A percentile compares a stretch with the other conserved stretches of the same genome.
Conservation (phyloP, 176 grass and related monocot species). For the Thalia dealbata region DNA sequence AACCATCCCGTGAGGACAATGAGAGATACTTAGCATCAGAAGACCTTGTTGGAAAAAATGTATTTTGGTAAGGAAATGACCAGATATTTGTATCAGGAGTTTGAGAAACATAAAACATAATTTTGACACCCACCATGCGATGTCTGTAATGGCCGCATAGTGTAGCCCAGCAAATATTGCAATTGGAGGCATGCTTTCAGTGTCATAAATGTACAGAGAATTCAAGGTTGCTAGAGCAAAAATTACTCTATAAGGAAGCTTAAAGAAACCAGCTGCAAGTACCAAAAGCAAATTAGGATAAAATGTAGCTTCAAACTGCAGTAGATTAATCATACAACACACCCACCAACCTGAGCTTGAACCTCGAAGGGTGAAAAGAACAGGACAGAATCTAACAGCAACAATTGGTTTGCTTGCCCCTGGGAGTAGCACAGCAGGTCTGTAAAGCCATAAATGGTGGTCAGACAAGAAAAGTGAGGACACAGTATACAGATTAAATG, state of each 20-base stretch:
- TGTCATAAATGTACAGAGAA: conserved; percentile 89
- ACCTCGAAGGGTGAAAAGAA: conserved; percentile 52
- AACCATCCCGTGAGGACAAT: conserved; percentile 74
- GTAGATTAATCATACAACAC: conserved; percentile 7
- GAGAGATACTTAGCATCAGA: conserved; percentile 76
- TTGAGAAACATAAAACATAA: conserved; percentile 3
- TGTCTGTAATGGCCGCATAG: conserved; percentile 97
- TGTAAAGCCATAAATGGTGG: conserved; percentile 21
- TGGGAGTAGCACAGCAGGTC: conserved; percentile 78
- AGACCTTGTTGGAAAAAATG: conserved; percentile 40
- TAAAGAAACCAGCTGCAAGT: conserved; percentile 65
- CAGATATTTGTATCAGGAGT: neutral
- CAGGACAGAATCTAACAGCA: conserved; percentile 75
- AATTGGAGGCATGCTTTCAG: conserved; percentile 70
- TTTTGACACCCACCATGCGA: conserved; percentile 57
- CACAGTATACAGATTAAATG: neutral
- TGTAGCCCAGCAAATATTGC: conserved; percentile 81
- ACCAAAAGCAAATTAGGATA: neutral
- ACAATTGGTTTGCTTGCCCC: conserved; percentile 84
- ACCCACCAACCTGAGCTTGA: conserved; percentile 52
- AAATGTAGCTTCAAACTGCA: neutral
- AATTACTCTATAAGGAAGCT: conserved; percentile 83
- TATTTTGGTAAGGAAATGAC: neutral
- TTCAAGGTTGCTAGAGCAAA: conserved; percentile 83
- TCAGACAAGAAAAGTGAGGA: neutral